Evolutionary conservation across 106 monocot species (phyloP).

Genomic region (Platanthera zijinensis): DNA sequence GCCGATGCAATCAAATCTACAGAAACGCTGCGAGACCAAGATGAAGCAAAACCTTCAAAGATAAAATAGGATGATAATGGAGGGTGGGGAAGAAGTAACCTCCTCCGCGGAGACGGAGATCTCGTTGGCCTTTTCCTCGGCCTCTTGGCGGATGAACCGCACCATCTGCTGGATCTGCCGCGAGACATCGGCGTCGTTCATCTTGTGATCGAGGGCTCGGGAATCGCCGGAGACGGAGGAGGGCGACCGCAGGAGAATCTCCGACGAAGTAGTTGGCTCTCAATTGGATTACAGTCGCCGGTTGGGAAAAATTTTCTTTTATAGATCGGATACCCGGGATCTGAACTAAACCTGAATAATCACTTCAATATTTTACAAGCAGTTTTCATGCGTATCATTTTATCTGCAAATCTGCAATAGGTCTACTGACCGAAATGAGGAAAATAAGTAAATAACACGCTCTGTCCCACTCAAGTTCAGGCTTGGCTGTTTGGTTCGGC

Average conservation of each 20-base stretch:
- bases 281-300: neutral
- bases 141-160: slow-evolving; percentile 81
- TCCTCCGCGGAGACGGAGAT: slow-evolving; percentile 77
- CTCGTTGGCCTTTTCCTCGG: slow-evolving; percentile 87
- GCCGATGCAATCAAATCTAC: neutral
- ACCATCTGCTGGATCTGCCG: slow-evolving; percentile 92
- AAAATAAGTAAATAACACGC: too few species aligned
- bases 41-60: neutral
- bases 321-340: neutral
- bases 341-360: neutral
- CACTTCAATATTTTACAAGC: too few species aligned
- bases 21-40: neutral
- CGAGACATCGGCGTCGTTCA: slow-evolving; percentile 73
- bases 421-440: too few species aligned
- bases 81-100: slow-evolving; percentile 9
- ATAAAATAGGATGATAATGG: neutral
- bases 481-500: too few species aligned
- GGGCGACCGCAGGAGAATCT: neutral
- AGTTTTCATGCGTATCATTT: too few species aligned
- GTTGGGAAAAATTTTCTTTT: neutral
- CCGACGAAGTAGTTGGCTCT: neutral
- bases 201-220: slow-evolving; percentile 23
- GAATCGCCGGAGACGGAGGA: neutral
- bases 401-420: too few species aligned
- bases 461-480: too few species aligned